Base-by-base conservation (phyloP, 129 eudicot genomes). In the Solidago caesia region DNA sequence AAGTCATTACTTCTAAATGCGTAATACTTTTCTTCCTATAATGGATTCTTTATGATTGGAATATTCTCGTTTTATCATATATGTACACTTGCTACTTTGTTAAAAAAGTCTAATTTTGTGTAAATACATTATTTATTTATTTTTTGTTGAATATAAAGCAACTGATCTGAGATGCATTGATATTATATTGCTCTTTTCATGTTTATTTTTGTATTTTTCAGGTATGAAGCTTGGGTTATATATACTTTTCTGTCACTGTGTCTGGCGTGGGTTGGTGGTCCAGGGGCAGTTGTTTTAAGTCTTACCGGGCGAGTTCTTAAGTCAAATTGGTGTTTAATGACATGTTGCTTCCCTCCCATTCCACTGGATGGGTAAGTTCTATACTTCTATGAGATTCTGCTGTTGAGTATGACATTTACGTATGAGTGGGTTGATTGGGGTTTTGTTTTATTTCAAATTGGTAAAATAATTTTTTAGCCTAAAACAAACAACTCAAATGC, bases 211-310 rank as follows among this genome's bases (percentile, higher is more conserved):
- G 29, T 75, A 64, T 45, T 33, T 74, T 59, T 68, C 96, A 92
- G 97, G 77, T 92, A 92, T 74, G 97, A 92, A 89, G 97, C 97
- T 44, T 92, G 97, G 97, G 97, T 92, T 49, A 92, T 92, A 42
- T 92, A 92, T 79, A 92, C 89, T 74, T 92, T 92, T 75, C 86
- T 92, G 13, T 92, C 96, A 12, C 77, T 92, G 48, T 92, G 97
- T 88, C 85, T 92, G 71, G 97, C 90, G 74, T 92, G 97, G 97
- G 97, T 92, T 5, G 97, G 97, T 75, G 97, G 97, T 59, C 97
- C 97, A 4, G 97, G 97, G 46, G 89, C 97, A 72, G 93, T 89
- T 75, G 96, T 92, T 59, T 39, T 92, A 75, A 89, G 85, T 74
- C 87, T 92, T 14, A 66, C 75, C 26, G 97, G 97, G 5, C 91